phyloP scores from a whole-genome alignment of 192 early-diverging fungal species.

The Phycomyces blakesleeanus region DNA sequence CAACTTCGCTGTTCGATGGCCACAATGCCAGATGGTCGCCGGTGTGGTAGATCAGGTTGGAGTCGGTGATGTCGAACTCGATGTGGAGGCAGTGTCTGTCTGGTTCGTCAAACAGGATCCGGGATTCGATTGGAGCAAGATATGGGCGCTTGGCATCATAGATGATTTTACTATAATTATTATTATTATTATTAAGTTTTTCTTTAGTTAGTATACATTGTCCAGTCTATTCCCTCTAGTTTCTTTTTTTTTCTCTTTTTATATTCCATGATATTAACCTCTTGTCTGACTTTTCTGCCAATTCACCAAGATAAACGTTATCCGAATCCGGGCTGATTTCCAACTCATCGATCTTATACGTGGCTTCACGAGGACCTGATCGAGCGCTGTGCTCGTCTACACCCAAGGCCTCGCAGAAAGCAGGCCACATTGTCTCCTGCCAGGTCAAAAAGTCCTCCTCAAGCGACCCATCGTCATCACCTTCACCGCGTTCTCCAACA shows the following conservation, averaged over 20 bases:
- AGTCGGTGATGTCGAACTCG: conserved; percentile 83
- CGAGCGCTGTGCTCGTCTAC: conserved; percentile 47
- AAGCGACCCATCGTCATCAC: conserved; percentile 93
- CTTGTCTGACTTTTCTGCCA: conserved; percentile 34
- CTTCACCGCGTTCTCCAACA: conserved; percentile 81
- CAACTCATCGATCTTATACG: conserved; percentile 53
- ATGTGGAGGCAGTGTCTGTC: conserved; percentile 88
- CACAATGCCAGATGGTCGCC: conserved; percentile 96
- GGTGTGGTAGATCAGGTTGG: conserved; percentile 80
- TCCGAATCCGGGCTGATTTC: conserved; percentile 32
- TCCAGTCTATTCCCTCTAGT: too few relatives aligned
- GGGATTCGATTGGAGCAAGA: conserved; percentile 62
- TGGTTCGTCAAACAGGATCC: conserved; percentile 65
- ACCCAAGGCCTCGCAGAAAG: conserved; percentile 70
- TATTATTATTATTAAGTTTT: too few relatives aligned
- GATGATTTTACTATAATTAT: conserved; percentile 44
- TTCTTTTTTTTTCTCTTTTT: too few relatives aligned
- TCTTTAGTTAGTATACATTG: too few relatives aligned
- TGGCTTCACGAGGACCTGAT: conserved; percentile 15
- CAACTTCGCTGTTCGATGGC: conserved; percentile 77
- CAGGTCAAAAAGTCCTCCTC: conserved; percentile 96
- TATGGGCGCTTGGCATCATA: conserved; percentile 90
- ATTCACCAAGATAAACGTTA: conserved; percentile 50
- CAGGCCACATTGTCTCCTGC: conserved; percentile 84
- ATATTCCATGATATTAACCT: neutral